Percentiles rank a stretch among this genome's conserved stretches.
phyloP scores from a whole-genome alignment of 2,329 filamentous ascomycete species.

The Alternaria burnsii region DNA sequence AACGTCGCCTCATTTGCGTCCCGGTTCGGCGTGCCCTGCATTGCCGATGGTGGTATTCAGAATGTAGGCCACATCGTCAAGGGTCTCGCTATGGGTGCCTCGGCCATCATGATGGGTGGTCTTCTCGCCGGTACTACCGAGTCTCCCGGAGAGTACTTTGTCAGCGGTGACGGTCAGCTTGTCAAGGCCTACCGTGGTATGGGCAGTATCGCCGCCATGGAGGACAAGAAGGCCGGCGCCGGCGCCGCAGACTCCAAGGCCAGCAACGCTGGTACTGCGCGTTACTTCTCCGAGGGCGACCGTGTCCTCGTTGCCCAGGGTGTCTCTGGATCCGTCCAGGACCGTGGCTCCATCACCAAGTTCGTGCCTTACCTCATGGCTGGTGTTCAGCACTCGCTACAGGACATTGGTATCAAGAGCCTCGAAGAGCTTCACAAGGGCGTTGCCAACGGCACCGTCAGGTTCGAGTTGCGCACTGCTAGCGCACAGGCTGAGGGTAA shows the following conservation, averaged over 20 bases:
- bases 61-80: conserved; percentile 99
- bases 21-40: conserved; percentile 94
- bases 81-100: conserved; percentile 91
- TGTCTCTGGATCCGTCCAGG: conserved; percentile 85
- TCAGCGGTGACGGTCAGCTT: conserved; percentile 94
- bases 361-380: conserved; percentile 96
- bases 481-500: conserved; percentile 96
- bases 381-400: conserved; percentile 95
- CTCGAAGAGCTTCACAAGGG: conserved; percentile 77
- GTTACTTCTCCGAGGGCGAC: conserved; percentile 98
- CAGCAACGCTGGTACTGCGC: conserved; percentile 92
- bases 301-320: conserved; percentile 95
- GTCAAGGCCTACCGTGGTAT: conserved; percentile 99
- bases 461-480: conserved; percentile 93
- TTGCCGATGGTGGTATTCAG: conserved; percentile 96
- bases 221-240: conserved; percentile 92
- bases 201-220: conserved; percentile 99
- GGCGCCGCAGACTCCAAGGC: conserved; percentile 73
- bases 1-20: conserved; percentile 89
- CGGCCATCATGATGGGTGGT: conserved; percentile 99
- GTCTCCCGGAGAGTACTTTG: conserved; percentile 95
- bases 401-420: conserved; percentile 90
- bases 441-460: conserved; percentile 76
- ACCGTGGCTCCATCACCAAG: conserved; percentile 87
- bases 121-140: conserved; percentile 96